Conservation (phyloP, 371 early-diverging fungal genomes). For the Circinella minor region DNA sequence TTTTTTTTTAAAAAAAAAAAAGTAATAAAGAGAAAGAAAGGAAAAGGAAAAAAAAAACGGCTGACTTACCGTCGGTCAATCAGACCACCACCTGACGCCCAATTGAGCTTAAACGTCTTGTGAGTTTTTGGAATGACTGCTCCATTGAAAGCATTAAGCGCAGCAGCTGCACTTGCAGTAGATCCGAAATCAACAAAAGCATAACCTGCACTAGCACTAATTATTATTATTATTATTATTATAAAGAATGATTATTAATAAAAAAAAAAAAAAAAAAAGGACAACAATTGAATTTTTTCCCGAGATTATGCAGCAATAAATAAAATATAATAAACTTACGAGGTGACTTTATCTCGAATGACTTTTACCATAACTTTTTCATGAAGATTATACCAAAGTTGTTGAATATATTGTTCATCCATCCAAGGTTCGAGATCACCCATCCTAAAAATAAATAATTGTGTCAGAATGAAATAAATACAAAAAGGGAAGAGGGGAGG, state of each 20-base stretch:
- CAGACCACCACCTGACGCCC: slow-evolving; percentile 64
- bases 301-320: slow-evolving; percentile 4
- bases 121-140: slow-evolving; percentile 79
- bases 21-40: slow-evolving; percentile 49
- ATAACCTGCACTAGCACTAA: slow-evolving; percentile 69
- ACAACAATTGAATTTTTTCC: too few species aligned
- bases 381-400: slow-evolving; percentile 72
- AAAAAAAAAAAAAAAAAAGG: too few species aligned
- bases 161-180: slow-evolving; percentile 34
- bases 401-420: slow-evolving; percentile 78
- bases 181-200: slow-evolving; percentile 78
- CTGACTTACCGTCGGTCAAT: slow-evolving; percentile 52
- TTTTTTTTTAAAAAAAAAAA: slow-evolving; percentile 36
- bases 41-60: slow-evolving; percentile 4
- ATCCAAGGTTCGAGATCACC: slow-evolving; percentile 88
- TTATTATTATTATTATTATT: too few species aligned
- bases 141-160: slow-evolving; percentile 68
- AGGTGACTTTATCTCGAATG: slow-evolving; percentile 80
- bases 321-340: slow-evolving; percentile 39
- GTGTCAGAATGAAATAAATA: background rate
- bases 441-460: slow-evolving; percentile 56
- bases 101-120: slow-evolving; percentile 82
- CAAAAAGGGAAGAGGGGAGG: background rate
- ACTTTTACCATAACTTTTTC: slow-evolving; percentile 84
- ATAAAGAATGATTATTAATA: background rate